Conservation (phyloP, 441 rosid species). For the Corymbia calophylla region DNA sequence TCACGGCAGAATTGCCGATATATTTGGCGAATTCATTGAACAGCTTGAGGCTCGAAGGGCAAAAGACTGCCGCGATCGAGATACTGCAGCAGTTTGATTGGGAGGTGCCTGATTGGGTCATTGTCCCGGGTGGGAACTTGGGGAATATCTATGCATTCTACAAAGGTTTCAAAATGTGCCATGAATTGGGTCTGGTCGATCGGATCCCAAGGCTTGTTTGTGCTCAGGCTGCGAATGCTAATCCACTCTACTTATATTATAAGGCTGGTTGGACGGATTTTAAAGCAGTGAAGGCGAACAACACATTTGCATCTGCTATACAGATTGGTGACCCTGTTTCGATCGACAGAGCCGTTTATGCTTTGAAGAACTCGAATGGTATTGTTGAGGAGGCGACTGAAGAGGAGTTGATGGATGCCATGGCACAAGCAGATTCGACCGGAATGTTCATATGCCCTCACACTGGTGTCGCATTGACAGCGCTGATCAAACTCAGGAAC, state of each 20-base stretch:
- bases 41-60: conserved; percentile 58
- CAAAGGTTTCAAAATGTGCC: conserved; percentile 69
- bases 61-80: conserved; percentile 65
- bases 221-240: conserved; percentile 62
- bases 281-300: conserved; percentile 33
- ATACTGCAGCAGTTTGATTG: conserved; percentile 66
- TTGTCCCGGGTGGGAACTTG: conserved; percentile 63
- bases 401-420: conserved; percentile 69
- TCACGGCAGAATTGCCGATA: conserved; percentile 56
- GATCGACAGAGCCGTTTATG: conserved; percentile 58
- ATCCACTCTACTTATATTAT: conserved; percentile 55
- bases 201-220: conserved; percentile 57
- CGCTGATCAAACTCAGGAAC: conserved; percentile 48
- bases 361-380: conserved; percentile 45
- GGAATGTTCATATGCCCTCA: conserved; percentile 78
- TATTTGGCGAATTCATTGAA: conserved; percentile 52
- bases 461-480: conserved; percentile 68
- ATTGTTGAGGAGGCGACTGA: conserved; percentile 72
- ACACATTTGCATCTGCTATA: conserved; percentile 57
- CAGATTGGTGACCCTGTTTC: conserved; percentile 70
- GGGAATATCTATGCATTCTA: conserved; percentile 73
- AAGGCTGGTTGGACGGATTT: conserved; percentile 50
- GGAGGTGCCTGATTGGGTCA: conserved; percentile 72
- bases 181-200: conserved; percentile 54
- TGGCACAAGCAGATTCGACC: conserved; percentile 64